phyloP scores from a whole-genome alignment of 169 alveolate species.

The Plasmodium berghei region DNA sequence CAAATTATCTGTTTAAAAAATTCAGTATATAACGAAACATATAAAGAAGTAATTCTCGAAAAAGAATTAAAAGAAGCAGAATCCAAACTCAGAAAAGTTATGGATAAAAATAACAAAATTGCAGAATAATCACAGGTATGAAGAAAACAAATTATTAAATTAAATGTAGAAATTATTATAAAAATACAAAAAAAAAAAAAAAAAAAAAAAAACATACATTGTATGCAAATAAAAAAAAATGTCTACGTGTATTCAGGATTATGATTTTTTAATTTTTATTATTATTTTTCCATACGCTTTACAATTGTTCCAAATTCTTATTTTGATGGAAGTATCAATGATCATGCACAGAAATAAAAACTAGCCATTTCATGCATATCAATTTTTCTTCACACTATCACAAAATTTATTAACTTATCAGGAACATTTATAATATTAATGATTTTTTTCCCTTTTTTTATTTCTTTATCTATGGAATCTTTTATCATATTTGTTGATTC shows the following conservation, averaged over 20 bases:
- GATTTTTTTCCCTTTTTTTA: slow-evolving; percentile 39
- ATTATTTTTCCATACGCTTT: no score
- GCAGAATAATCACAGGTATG: neutral
- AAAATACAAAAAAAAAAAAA: no score
- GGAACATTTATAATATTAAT: slow-evolving; percentile 58
- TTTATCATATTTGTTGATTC: slow-evolving; percentile 37
- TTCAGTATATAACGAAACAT: slow-evolving; percentile 44
- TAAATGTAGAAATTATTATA: no score
- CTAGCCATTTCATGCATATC: no score
- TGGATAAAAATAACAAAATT: slow-evolving; percentile 30
- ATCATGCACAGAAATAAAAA: no score
- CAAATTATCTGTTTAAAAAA: slow-evolving; percentile 74
- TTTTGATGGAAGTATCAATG: no score
- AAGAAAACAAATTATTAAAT: neutral
- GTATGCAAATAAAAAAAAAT: no score
- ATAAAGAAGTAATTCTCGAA: slow-evolving; percentile 39
- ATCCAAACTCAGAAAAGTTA: slow-evolving; percentile 25
- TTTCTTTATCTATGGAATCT: slow-evolving; percentile 31
- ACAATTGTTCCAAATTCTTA: no score
- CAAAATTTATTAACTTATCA: slow-evolving; percentile 30
- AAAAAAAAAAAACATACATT: no score
- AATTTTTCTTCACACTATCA: slow-evolving; percentile 5
- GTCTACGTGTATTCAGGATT: neutral
- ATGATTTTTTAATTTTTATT: no score
- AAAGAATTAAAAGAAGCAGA: slow-evolving; percentile 50